Base-by-base conservation (phyloP, 176 grass and related monocot species). In the Paspalum notatum region DNA sequence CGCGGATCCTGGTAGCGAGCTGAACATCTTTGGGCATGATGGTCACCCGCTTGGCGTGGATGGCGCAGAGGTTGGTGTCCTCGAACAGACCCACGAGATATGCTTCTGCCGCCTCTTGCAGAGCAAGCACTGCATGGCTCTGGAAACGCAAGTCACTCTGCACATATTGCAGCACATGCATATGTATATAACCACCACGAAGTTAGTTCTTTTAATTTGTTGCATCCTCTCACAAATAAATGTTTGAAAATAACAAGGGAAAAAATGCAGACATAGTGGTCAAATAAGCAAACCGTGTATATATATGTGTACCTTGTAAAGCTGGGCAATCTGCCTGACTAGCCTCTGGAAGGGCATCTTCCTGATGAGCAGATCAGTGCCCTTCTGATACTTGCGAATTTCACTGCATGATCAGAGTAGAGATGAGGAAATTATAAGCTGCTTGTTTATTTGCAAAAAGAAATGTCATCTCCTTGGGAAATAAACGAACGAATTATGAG, bases 311-410 rank as follows among this genome's bases (percentile, higher is more conserved):
- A 58, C 55, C 55, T 58, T 58, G 21, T 58, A 21, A 58, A 24
- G 10, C 55, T 58, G 55, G 9, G 55, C 9, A 58, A 58, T 58
- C 55, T 24, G n/a, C 55, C 55, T 58, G 55, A 58, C 55, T n/a
- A 58, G 21, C 55, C 55, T 58, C n/a, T 58, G 55, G 55, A 58
- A 58, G 21, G 55, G 55, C 55, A 58, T 58, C 55, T 58, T 58
- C 55, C 21, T 58, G 4, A 58, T 58, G 55, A 58, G 55, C 21
- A 58, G 55, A n/a, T 58, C 55, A 10, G n/a, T 8, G 21, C 55
- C 55, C 55, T 58, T 58, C 55, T 58, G 55, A 58, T 58, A 58
- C 55, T 58, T 58, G 55, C 55, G n/a, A 22, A 58, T 24, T 22
- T 58, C 55, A 58, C 55, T 58, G 55, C 1, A 24, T 12, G n/a